These are phyloP conservation scores for Crithidia acanthocephali DNA, from an alignment of 208 protist genomes.

Conservation along the genomic window DNA sequence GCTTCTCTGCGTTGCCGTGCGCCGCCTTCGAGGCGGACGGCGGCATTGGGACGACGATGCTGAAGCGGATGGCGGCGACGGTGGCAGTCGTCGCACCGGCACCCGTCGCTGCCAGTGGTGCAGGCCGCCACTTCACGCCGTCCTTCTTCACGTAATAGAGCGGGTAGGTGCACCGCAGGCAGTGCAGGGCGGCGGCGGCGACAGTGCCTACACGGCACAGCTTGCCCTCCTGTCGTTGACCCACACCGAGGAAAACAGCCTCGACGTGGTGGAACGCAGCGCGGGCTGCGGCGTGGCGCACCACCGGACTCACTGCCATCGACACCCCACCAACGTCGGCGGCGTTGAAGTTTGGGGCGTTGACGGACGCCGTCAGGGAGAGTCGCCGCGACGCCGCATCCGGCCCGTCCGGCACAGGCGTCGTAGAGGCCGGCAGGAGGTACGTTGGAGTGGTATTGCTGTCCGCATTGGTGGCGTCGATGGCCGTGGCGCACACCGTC, in stretches of 20 bases:
- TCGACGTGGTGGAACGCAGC: slow-evolving; percentile 46
- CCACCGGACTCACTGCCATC: slow-evolving; percentile 23
- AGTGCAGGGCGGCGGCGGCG: slow-evolving; percentile 31
- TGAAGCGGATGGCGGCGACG: slow-evolving; percentile 16
- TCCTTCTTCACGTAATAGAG: slow-evolving; percentile 76
- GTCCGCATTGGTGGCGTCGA: neutral
- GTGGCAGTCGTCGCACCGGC: neutral
- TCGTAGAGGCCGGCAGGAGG: neutral
- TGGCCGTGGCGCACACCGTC: slow-evolving; percentile 31
- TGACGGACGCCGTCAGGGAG: neutral
- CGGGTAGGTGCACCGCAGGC: slow-evolving; percentile 29
- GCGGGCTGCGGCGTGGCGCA: slow-evolving; percentile 33
- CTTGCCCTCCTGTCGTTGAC: slow-evolving; percentile 63
- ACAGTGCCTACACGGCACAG: slow-evolving; percentile 45
- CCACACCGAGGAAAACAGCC: slow-evolving; percentile 60
- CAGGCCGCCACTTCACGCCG: slow-evolving; percentile 47
- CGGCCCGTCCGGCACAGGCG: neutral
- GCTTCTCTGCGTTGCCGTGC: neutral
- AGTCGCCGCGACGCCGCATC: neutral
- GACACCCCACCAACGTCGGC: neutral
- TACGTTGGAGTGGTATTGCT: neutral
- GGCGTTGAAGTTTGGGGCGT: neutral
- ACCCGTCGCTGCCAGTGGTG: neutral
- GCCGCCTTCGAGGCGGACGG: neutral
- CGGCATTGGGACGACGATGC: slow-evolving; percentile 26